phyloP scores from a whole-genome alignment of 2,329 filamentous ascomycete genomes.

The Neospermospora avenae region DNA sequence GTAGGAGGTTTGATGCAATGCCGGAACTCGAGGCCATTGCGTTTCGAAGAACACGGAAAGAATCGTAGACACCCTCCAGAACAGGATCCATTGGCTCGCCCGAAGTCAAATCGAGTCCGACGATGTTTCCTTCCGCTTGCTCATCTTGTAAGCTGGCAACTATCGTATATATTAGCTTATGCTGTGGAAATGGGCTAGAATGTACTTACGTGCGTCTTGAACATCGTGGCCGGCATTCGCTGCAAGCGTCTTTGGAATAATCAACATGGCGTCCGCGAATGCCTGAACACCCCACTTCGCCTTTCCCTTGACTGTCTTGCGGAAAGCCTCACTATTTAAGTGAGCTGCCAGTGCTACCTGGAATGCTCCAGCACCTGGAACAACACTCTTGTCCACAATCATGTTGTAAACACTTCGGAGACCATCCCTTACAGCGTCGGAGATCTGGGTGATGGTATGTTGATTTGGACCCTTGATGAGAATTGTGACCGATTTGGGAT shows the following conservation, averaged over 20 bases:
- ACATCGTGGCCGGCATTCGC: constrained; percentile 96
- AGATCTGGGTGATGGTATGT: constrained; percentile 96
- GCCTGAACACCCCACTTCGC: constrained; percentile 93
- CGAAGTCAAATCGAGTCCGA: constrained; percentile 81
- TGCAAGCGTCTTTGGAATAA: constrained; percentile 96
- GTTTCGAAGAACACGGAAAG: constrained; percentile 91
- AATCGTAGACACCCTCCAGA: constrained; percentile 90
- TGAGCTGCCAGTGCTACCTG: constrained; percentile 89
- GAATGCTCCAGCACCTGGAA: constrained; percentile 92
- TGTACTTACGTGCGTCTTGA: constrained; percentile 80
- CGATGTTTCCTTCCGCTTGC: constrained; percentile 75
- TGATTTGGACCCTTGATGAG: constrained; percentile 97
- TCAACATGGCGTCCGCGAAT: constrained; percentile 88
- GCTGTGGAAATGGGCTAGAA: constrained; percentile 16
- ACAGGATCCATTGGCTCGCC: constrained; percentile 95
- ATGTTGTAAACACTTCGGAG: constrained; percentile 98
- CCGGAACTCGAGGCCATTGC: constrained; percentile 90
- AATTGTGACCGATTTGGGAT: constrained; percentile 95
- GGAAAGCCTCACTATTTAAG: constrained; percentile 81
- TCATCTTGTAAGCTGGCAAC: constrained; percentile 88
- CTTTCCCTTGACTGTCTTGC: constrained; percentile 93
- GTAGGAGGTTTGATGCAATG: constrained; percentile 89
- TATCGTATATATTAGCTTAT: constrained; percentile 39
- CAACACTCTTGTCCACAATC: constrained; percentile 95
- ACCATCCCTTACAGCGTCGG: constrained; percentile 92